Percentiles rank a stretch among this genome's conserved stretches.
Conservation (phyloP, 139 green algal species). For the Yamagishiella unicocca region DNA sequence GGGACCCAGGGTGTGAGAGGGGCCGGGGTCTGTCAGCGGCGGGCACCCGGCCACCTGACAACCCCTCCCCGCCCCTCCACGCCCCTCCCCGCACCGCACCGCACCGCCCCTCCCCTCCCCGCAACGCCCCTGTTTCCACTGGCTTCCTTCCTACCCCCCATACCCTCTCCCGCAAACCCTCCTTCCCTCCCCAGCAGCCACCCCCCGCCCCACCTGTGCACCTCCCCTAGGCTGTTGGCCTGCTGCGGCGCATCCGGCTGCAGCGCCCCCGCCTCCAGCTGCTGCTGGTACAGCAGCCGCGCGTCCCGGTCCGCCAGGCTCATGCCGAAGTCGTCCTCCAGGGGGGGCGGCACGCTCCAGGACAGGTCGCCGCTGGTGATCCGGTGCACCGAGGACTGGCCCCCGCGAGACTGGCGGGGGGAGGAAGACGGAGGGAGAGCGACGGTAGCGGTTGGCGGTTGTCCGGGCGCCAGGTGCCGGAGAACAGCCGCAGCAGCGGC, state of each 20-base stretch:
- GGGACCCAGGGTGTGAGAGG: neutral
- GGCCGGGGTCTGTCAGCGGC: neutral
- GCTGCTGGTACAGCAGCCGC: constrained; percentile 34
- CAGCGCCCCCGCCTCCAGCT: constrained; percentile 5
- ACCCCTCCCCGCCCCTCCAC: too few species aligned
- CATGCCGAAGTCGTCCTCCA: constrained; percentile 60
- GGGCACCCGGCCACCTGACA: too few species aligned
- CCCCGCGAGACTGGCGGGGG: neutral
- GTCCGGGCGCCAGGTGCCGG: too few species aligned
- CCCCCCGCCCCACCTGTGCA: constrained; percentile 18
- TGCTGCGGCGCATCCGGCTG: neutral
- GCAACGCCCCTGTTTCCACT: too few species aligned
- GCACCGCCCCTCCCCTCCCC: too few species aligned
- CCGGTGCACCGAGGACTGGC: neutral
- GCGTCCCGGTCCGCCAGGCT: constrained; percentile 44
- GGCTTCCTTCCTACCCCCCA: too few species aligned
- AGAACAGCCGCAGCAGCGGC: too few species aligned
- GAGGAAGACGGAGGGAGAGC: too few species aligned
- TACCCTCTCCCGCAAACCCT: too few species aligned
- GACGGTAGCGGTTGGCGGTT: too few species aligned
- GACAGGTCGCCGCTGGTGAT: constrained; percentile 47
- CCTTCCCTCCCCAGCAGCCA: too few species aligned
- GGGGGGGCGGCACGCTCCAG: constrained; percentile 67
- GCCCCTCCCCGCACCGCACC: too few species aligned
- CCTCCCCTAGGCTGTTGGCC: constrained; percentile 30